phyloP scores from a whole-genome alignment of 306 rosid species.

The Corylus avellana region DNA sequence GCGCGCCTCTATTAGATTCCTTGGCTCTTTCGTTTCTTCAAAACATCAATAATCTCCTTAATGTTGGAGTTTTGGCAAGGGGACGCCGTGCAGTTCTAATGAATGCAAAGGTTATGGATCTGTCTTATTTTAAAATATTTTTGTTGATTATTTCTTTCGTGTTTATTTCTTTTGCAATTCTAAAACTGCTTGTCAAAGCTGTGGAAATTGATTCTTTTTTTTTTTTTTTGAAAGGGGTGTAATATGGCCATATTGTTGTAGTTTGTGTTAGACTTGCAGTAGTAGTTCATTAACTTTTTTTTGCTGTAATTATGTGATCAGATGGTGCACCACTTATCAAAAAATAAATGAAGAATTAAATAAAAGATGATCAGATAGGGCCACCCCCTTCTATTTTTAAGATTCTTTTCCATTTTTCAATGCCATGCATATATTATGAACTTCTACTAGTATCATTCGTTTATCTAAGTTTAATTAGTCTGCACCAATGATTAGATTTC shows the following conservation, averaged over 20 bases:
- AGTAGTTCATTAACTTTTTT: not conserved
- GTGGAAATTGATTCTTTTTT: not conserved
- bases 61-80: conserved; percentile 72
- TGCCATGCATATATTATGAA: not conserved
- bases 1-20: conserved; percentile 58
- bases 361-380: not conserved
- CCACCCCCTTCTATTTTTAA: not conserved
- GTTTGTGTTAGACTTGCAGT: not conserved
- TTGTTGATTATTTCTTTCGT: not conserved
- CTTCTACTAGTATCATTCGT: not conserved
- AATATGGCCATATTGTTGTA: not conserved
- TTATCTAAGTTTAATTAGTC: conserved; percentile 1
- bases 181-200: not conserved
- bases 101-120: conserved; percentile 70
- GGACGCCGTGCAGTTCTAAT: conserved; percentile 81
- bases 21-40: conserved; percentile 59
- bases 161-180: not conserved
- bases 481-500: conserved; percentile 9
- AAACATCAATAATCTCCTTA: conserved; percentile 63
- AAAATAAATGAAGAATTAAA: not conserved
- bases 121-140: not conserved
- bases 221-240: not conserved
- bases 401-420: not conserved
- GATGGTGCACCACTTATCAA: not conserved
- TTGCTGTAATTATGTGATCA: not conserved